Conservation (phyloP, 257 asterid genomes). For the Euphrasia confusa region DNA sequence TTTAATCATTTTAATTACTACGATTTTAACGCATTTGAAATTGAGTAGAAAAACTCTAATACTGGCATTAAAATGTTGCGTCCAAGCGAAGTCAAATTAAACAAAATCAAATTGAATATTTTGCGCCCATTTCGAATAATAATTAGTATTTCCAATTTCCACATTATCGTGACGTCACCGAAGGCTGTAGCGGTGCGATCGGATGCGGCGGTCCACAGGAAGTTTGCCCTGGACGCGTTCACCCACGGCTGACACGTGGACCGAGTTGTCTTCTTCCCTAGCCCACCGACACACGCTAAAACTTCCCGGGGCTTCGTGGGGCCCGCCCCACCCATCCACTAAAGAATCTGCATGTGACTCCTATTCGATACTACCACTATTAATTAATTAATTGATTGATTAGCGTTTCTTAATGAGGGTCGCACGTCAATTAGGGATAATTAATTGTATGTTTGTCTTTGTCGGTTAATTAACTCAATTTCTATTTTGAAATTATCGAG, state of each 20-base stretch:
- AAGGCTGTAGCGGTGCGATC: background rate
- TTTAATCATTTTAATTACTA: no score
- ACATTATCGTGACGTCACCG: background rate
- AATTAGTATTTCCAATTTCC: background rate
- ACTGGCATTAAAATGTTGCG: no score
- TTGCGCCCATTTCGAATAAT: background rate
- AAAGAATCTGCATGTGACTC: slow-evolving; percentile 22
- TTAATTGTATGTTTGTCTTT: slow-evolving; percentile 9
- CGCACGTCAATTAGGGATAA: slow-evolving; percentile 10
- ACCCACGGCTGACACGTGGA: slow-evolving; percentile 26
- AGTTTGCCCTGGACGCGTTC: slow-evolving; percentile 13
- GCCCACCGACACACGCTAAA: slow-evolving; percentile 23
- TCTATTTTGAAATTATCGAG: slow-evolving; percentile 14
- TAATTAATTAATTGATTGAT: background rate
- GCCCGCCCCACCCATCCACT: slow-evolving; percentile 14
- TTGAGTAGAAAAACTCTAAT: no score
- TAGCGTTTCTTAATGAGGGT: slow-evolving; percentile 4
- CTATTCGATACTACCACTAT: background rate
- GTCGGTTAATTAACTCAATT: background rate
- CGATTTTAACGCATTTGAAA: no score
- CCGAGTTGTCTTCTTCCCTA: slow-evolving; percentile 15
- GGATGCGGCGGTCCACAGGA: slow-evolving; percentile 21
- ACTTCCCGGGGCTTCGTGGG: slow-evolving; percentile 14
- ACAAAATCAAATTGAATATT: no score
- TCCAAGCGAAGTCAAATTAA: background rate